A percentile compares a stretch with the other conserved stretches of the same genome.
Conservation (phyloP, 257 asterid genomes). For the Solanum pinnatisectum region DNA sequence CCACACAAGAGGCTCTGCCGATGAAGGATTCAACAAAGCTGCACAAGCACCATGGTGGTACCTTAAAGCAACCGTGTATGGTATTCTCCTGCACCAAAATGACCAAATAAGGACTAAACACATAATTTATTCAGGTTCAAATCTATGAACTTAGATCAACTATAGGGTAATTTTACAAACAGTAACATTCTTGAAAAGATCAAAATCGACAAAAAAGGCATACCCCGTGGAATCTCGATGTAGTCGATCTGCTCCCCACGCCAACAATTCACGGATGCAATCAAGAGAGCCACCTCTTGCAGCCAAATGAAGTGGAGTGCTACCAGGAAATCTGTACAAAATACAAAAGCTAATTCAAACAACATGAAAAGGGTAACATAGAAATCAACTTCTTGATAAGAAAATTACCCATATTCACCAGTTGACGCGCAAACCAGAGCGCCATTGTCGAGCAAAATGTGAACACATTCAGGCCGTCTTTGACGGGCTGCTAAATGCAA, state of each 20-base stretch:
- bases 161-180: background rate
- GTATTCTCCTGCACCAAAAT: conserved; percentile 64
- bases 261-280: conserved; percentile 77
- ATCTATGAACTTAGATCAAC: background rate
- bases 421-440: conserved; percentile 93
- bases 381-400: background rate
- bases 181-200: background rate
- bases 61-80: conserved; percentile 69
- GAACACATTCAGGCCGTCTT: conserved; percentile 68
- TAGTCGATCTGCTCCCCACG: conserved; percentile 94
- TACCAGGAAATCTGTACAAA: conserved; percentile 56
- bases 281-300: conserved; percentile 98
- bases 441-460: conserved; percentile 57
- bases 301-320: conserved; percentile 98
- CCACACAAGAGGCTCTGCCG: conserved; percentile 99
- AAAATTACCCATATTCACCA: conserved; percentile 66
- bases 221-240: conserved; percentile 88
- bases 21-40: conserved; percentile 78
- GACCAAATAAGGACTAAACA: background rate
- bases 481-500: conserved; percentile 96
- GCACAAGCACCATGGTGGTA: conserved; percentile 80
- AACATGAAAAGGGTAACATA: background rate
- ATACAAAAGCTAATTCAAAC: background rate
- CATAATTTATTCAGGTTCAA: background rate
- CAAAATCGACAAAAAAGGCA: background rate